phyloP scores from a whole-genome alignment of 768 basidiomycete species.

The Russula sp. region DNA sequence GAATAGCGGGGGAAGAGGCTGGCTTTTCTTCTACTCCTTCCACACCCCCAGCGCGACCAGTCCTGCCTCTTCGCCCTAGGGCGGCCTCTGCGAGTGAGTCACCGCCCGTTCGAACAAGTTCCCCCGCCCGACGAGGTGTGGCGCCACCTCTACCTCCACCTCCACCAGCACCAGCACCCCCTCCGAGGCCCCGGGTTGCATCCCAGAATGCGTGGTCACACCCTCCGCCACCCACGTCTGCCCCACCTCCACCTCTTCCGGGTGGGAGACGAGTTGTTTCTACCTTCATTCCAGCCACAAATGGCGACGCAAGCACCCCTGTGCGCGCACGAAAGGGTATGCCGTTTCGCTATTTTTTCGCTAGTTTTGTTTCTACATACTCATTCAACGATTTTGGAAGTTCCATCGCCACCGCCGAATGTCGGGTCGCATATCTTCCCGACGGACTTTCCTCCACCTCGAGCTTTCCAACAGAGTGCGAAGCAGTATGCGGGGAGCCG shows the following conservation, averaged over 20 bases:
- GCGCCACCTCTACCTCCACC: constrained; percentile 25
- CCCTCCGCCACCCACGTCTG: not conserved
- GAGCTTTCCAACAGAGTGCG: constrained; percentile 43
- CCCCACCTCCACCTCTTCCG: not conserved
- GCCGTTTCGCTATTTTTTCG: not conserved
- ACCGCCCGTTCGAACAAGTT: not conserved
- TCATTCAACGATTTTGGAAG: constrained; percentile 26
- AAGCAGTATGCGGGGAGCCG: constrained; percentile 63
- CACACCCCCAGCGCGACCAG: constrained; percentile 19
- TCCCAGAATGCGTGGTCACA: constrained; percentile 17
- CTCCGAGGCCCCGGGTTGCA: constrained; percentile 5
- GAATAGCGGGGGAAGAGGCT: not conserved
- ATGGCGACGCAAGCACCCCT: constrained; percentile 1
- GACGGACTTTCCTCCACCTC: constrained; percentile 69
- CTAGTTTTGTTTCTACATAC: not conserved
- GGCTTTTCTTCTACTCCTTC: not conserved
- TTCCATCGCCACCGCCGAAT: constrained; percentile 52
- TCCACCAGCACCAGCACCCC: constrained; percentile 23
- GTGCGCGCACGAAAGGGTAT: constrained; percentile 10
- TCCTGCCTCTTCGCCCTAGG: constrained; percentile 26
- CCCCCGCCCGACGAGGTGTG: constrained; percentile 19
- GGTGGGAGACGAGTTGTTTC: constrained; percentile 8
- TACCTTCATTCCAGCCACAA: not conserved
- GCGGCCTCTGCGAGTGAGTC: constrained; percentile 19
- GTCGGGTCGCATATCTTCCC: constrained; percentile 69